These are phyloP conservation scores for Colletotrichum orchidophilum DNA, from an alignment of 2,329 filamentous ascomycete species.

Conservation along the genomic window DNA sequence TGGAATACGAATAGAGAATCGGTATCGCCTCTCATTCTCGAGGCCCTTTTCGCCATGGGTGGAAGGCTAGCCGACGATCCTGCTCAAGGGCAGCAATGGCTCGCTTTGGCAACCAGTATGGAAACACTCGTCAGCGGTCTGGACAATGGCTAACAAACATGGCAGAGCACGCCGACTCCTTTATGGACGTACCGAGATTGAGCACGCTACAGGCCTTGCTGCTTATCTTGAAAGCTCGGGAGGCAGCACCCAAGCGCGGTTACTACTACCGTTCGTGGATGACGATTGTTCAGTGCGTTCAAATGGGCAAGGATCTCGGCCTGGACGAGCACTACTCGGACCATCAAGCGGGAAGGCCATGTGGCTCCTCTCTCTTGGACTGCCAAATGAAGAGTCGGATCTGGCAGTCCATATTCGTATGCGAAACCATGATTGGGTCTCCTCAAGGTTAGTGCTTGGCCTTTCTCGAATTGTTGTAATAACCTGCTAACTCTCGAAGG, in stretches of 20 bases:
- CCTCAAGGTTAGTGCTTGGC: conserved; percentile 75
- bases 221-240: conserved; percentile 88
- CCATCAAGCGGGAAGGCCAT: conserved; percentile 77
- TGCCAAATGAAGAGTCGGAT: conserved; percentile 86
- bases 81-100: conserved; percentile 88
- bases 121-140: background rate
- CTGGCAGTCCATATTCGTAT: conserved; percentile 88
- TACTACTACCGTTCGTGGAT: conserved; percentile 99
- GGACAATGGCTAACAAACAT: conserved; percentile 1
- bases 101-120: conserved; percentile 85
- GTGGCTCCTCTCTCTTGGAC: conserved; percentile 75
- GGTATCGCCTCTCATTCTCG: conserved; percentile 88
- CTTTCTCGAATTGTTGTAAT: background rate
- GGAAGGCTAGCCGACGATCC: conserved; percentile 85
- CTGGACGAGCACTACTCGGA: conserved; percentile 86
- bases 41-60: conserved; percentile 91
- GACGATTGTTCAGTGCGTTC: conserved; percentile 88
- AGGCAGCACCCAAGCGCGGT: conserved; percentile 90
- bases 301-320: conserved; percentile 92
- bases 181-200: conserved; percentile 89
- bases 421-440: conserved; percentile 92
- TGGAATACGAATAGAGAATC: conserved; percentile 86
- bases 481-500: conserved; percentile 55
- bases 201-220: conserved; percentile 93
- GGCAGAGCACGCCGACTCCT: conserved; percentile 87